phyloP scores from a whole-genome alignment of 1,284 basidiomycete genomes.

The Trametes pubescens region DNA sequence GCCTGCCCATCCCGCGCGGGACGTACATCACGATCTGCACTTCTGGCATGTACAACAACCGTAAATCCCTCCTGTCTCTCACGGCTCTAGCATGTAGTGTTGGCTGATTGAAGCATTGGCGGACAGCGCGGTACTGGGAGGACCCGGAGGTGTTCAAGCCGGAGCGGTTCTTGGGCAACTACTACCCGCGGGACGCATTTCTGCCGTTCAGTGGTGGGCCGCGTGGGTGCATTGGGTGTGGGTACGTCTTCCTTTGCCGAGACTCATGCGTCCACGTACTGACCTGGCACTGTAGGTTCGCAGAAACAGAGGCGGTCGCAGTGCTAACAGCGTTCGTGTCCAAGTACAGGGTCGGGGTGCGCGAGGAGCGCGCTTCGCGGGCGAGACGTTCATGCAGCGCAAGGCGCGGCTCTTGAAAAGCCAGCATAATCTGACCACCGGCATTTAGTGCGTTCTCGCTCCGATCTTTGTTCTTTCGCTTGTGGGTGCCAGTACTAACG shows the following conservation, averaged over 20 bases:
- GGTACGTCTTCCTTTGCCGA: no score
- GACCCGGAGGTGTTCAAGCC: conserved; percentile 52
- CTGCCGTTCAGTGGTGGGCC: conserved; percentile 49
- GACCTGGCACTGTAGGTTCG: conserved; percentile 26
- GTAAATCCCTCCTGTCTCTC: no score
- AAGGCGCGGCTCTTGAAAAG: conserved; percentile 38
- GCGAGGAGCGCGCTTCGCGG: conserved; percentile 41
- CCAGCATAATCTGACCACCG: conserved; percentile 30
- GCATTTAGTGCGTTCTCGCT: conserved; percentile 22
- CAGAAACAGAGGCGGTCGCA: conserved; percentile 42
- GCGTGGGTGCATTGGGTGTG: conserved; percentile 51
- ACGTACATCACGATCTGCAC: conserved; percentile 50
- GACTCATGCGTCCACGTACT: no score
- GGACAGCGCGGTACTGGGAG: conserved; percentile 52
- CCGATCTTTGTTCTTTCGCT: no score
- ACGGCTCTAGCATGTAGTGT: no score
- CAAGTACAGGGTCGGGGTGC: conserved; percentile 37
- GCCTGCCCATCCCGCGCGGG: conserved; percentile 56
- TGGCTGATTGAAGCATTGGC: no score
- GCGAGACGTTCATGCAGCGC: conserved; percentile 42
- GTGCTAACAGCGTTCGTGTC: conserved; percentile 33
- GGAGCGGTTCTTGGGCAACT: conserved; percentile 49
- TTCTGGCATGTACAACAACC: conserved; percentile 54
- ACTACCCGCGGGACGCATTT: conserved; percentile 51
- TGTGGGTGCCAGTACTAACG: not conserved